Evolutionary conservation across 768 basidiomycete species (phyloP).

Genomic region (Butyriboletus loyo): DNA sequence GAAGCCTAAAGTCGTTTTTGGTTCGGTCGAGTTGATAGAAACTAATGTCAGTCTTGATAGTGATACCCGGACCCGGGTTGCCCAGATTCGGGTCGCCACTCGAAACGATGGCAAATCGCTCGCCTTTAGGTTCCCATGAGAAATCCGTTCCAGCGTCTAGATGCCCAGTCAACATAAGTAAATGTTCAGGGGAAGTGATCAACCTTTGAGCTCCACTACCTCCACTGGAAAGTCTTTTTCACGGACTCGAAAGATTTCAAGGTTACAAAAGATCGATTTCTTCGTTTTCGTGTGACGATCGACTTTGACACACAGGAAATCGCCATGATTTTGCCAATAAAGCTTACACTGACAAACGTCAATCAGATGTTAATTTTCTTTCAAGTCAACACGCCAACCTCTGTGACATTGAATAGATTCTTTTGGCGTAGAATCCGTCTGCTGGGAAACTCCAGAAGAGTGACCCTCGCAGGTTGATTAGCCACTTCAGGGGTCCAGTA

Average conservation of each 20-base stretch:
- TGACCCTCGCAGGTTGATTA: constrained; percentile 96
- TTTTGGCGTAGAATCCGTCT: constrained; percentile 85
- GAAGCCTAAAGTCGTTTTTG: constrained; percentile 92
- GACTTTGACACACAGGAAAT: constrained; percentile 98
- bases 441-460: constrained; percentile 86
- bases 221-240: constrained; percentile 99
- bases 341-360: constrained; percentile 75
- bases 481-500: constrained; percentile 98
- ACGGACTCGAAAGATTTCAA: constrained; percentile 95
- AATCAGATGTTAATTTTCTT: neutral
- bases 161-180: constrained; percentile 9
- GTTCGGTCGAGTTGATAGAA: constrained; percentile 92
- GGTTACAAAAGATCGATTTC: constrained; percentile 96
- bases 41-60: constrained; percentile 94
- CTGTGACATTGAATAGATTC: constrained; percentile 96
- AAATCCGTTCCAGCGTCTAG: constrained; percentile 92
- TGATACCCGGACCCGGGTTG: constrained; percentile 84
- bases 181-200: neutral
- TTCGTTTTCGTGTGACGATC: constrained; percentile 98
- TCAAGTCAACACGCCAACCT: constrained; percentile 52
- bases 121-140: constrained; percentile 98
- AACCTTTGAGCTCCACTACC: constrained; percentile 95
- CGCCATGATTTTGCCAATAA: constrained; percentile 97
- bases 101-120: constrained; percentile 93
- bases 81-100: constrained; percentile 92